Percentiles rank a stretch among this genome's conserved stretches.
phyloP scores from a whole-genome alignment of 768 basidiomycete species.

The Podaxis sp. region DNA sequence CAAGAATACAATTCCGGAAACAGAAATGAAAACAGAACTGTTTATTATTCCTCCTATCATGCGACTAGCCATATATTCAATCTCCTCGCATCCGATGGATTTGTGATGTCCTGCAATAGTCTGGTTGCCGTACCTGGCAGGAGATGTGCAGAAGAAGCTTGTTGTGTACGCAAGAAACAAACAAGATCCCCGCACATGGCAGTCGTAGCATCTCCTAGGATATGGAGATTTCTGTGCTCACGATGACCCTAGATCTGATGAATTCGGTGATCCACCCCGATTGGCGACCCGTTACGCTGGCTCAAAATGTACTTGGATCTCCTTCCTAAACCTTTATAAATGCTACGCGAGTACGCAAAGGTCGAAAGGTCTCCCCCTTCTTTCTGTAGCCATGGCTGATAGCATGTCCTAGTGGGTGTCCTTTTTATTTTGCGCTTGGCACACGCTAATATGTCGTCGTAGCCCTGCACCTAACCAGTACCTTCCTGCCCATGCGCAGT shows the following conservation, averaged over 20 bases:
- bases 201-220: conserved; percentile 39
- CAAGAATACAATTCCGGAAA: conserved; percentile 4
- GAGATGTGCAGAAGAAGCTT: conserved; percentile 29
- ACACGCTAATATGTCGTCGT: conserved; percentile 21
- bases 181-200: conserved; percentile 42
- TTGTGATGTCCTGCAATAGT: conserved; percentile 22
- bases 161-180: conserved; percentile 29
- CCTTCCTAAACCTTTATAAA: conserved; percentile 48
- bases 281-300: conserved; percentile 40
- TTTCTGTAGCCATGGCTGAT: conserved; percentile 46
- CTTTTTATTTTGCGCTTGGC: conserved; percentile 10
- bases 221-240: conserved; percentile 45
- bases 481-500: conserved; percentile 36
- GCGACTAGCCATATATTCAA: conserved; percentile 3
- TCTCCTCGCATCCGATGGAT: conserved; percentile 14
- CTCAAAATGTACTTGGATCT: conserved; percentile 40
- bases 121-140: conserved; percentile 36
- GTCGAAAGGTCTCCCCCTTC: conserved; percentile 36
- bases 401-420: conserved; percentile 53
- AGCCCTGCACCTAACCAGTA: conserved; percentile 41
- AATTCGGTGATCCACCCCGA: conserved; percentile 54
- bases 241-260: conserved; percentile 71
- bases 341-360: conserved; percentile 42
- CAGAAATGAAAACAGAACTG: conserved; percentile 8
- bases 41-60: conserved; percentile 1